A percentile compares a stretch with the other conserved stretches of the same genome.
These are phyloP conservation scores for Pyrrhoderma lamaoense DNA, from an alignment of 1,284 basidiomycete genomes.

Conservation along the genomic window DNA sequence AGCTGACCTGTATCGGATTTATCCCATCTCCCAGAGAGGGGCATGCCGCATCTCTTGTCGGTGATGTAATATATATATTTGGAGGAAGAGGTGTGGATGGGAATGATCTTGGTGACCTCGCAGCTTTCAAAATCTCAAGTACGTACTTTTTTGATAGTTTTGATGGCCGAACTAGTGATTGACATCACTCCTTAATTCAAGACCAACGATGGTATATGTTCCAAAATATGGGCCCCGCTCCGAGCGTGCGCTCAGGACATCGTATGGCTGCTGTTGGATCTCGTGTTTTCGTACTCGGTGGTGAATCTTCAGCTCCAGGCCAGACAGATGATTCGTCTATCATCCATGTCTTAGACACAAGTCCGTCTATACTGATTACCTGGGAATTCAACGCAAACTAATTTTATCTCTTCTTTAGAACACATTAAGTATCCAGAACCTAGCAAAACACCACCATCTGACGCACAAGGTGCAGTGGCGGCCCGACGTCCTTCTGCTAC, in stretches of 20 bases:
- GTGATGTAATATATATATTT: constrained; percentile 98
- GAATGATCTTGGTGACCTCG: constrained; percentile 90
- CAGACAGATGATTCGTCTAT: constrained; percentile 77
- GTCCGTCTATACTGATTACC: constrained; percentile 40
- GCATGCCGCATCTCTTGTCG: constrained; percentile 93
- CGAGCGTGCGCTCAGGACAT: constrained; percentile 87
- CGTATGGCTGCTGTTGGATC: constrained; percentile 89
- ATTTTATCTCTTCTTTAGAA: constrained; percentile 36
- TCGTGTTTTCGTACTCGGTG: constrained; percentile 89
- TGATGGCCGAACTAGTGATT: neutral
- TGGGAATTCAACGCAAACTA: constrained; percentile 6
- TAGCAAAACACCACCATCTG: constrained; percentile 41
- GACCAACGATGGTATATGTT: constrained; percentile 96
- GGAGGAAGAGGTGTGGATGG: constrained; percentile 97
- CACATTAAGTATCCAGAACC: constrained; percentile 92
- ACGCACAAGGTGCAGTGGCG: constrained; percentile 28
- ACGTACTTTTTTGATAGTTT: constrained; percentile 28
- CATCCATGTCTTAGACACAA: constrained; percentile 90
- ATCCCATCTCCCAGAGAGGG: constrained; percentile 96
- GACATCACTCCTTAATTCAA: constrained; percentile 23
- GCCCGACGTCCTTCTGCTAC: constrained; percentile 36
- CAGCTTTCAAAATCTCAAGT: constrained; percentile 97
- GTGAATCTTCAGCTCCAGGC: constrained; percentile 77
- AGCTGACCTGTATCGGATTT: constrained; percentile 95
- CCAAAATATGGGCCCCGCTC: constrained; percentile 97